Base-by-base conservation (phyloP, 225 moss, liverwort and hornwort genomes). In the Sphagnum tenellum region DNA sequence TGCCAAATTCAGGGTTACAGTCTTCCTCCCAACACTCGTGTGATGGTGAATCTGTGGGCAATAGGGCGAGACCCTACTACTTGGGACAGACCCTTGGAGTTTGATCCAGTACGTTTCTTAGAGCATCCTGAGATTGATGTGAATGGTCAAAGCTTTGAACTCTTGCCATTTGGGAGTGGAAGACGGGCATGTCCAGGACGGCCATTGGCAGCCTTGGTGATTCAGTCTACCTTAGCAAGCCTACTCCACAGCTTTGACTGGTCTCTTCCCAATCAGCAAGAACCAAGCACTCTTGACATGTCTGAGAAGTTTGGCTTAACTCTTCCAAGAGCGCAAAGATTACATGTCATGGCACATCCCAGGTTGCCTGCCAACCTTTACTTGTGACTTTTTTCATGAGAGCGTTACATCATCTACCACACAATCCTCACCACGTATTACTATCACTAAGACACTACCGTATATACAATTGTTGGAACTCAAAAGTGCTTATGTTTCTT, bases 151-250 rank as follows among this genome's bases (percentile, higher is more conserved):
- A 49, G 73, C 68, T 82, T 73, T 50, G 72, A 68, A 2, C 12
- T 87, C 5, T 63, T 87, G 8, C 87, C 89, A 13, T 90, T 85
- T 4, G 73, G 85, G 0, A 59, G 47, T 5, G 79, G 82, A 3
- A 60, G 88, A 57, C 10, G 88, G 3, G 55, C 69, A 57, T 90
- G 82, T 7, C 77, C 77, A 0, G 89, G 82, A 0, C 73, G 74
- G 72, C 55, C 57, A 1, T 64, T 84, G 12, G 85, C 66, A 0
- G 9, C 60, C 4, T 59, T 79, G 2, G 56, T 80, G 5, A 62
- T 85, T 8, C 68, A 76, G 13, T 67, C 62, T 50, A 64, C 61
- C 9, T 49, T 72, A 2, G 82, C 84, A 0, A 45, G 75, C 9
- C 74, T 88, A 0, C 74, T 73, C 52, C 84, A 88, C 9, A 69